Base-by-base conservation (phyloP, 208 protist genomes). In the Acanthamoeba triangularis region DNA sequence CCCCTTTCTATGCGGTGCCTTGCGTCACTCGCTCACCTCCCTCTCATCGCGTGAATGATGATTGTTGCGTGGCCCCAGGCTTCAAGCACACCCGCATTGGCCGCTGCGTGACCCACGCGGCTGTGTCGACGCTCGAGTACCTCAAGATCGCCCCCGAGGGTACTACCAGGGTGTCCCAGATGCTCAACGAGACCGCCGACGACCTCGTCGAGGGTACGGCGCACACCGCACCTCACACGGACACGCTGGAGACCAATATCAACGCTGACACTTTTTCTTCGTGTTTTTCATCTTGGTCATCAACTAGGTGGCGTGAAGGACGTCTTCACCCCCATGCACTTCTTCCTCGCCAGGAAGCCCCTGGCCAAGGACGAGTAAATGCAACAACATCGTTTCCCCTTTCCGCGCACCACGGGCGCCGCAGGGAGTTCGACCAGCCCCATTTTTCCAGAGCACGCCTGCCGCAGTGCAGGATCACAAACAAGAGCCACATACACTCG, bases 251-350 rank as follows among this genome's bases (percentile, higher is more conserved):
- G n/a, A 10, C n/a, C 20, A 72, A n/a, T 0, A n/a, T 14, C 20
- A 7, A n/a, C 1, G 1, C 65, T 72, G 23, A 35, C 5, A n/a
- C n/a, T n/a, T n/a, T n/a, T n/a, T n/a, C n/a, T n/a, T n/a, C n/a
- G n/a, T n/a, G n/a, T n/a, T n/a, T n/a, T n/a, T n/a, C n/a, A 20
- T 72, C 23, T 8, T 72, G 2, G 3, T 72, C n/a, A 0, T 72
- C 18, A n/a, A n/a, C 61, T 18, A 56, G 76, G 76, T 74, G 99
- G 99, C 54, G 65, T 98, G 95, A 95, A 96, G 72, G 97, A 98
- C 78, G 98, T 99, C 94, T 99, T 99, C 96, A 99, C 99, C 1
- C 99, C 99, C 61, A 96, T 97, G 95, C 98, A 98, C 96, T 99
- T 98, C 96, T 95, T 99, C 61, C 96, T 98, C 35, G 98, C 96